Evolutionary conservation across 305 asterid species (phyloP).

Genomic region (Rubia occidens): DNA sequence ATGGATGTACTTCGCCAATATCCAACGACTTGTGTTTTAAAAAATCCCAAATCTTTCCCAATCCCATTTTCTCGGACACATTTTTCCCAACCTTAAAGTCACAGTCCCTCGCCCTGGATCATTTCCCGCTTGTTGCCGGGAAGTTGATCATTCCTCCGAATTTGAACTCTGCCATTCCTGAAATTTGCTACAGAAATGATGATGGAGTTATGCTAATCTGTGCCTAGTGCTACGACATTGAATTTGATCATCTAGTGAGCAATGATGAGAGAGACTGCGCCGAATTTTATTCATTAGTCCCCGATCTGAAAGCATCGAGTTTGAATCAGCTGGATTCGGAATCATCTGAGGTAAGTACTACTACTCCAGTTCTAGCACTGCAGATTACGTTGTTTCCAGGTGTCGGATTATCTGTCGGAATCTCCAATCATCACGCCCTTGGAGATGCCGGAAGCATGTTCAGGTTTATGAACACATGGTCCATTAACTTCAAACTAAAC

Average conservation of each 20-base stretch:
- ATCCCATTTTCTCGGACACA: not conserved
- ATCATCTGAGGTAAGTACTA: too few species aligned
- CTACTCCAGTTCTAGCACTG: not conserved
- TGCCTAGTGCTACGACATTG: not conserved
- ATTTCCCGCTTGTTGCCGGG: slow-evolving; percentile 3
- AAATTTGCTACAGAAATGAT: slow-evolving; percentile 1
- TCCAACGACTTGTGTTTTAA: not conserved
- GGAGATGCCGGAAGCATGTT: slow-evolving; percentile 14
- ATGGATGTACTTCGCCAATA: too few species aligned
- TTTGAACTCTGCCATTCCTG: not conserved
- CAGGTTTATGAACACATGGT: slow-evolving; percentile 13
- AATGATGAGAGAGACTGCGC: not conserved
- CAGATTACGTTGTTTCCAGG: slow-evolving; percentile 14
- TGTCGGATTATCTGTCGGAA: slow-evolving; percentile 2
- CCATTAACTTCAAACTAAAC: not conserved
- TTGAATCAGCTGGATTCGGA: not conserved
- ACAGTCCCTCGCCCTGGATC: not conserved
- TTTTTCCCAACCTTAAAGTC: not conserved
- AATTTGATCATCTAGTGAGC: not conserved
- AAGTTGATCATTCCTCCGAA: slow-evolving; percentile 3
- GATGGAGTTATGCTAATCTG: not conserved
- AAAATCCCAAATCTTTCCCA: not conserved
- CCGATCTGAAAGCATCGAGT: not conserved
- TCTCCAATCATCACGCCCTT: slow-evolving; percentile 12
- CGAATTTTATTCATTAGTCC: slow-evolving; percentile 4